phyloP scores from a whole-genome alignment of 106 monocot genomes.

The Allium fistulosum region DNA sequence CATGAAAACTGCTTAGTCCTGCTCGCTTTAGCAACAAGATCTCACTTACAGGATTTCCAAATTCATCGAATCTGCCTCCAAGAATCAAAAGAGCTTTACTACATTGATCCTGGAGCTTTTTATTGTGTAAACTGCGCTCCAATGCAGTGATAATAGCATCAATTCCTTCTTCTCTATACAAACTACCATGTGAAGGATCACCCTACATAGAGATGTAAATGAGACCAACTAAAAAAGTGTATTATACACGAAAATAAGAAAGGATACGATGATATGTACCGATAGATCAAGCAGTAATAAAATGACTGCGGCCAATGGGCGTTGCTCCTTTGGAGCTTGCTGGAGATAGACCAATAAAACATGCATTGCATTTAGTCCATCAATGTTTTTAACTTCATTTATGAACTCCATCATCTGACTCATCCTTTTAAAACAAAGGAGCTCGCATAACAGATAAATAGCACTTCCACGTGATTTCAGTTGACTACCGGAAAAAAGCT shows the following conservation, averaged over 20 bases:
- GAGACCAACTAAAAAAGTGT: conserved; percentile 3
- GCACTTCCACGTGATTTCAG: conserved; percentile 47
- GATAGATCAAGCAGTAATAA: conserved; percentile 69
- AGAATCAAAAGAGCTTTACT: conserved; percentile 55
- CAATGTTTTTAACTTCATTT: conserved; percentile 53
- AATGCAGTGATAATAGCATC: conserved; percentile 49
- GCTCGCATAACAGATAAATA: conserved; percentile 55
- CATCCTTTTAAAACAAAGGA: conserved; percentile 61
- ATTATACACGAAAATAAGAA: neutral
- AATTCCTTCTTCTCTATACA: conserved; percentile 74
- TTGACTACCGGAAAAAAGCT: conserved; percentile 61
- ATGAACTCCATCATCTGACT: conserved; percentile 46
- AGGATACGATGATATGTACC: conserved; percentile 23
- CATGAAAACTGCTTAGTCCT: conserved; percentile 38
- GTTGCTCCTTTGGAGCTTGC: conserved; percentile 69
- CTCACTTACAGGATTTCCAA: conserved; percentile 46
- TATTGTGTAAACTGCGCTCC: conserved; percentile 42
- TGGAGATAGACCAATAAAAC: conserved; percentile 76
- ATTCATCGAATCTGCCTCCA: conserved; percentile 48
- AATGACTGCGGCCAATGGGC: conserved; percentile 62
- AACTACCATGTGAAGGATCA: conserved; percentile 48
- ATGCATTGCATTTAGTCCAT: conserved; percentile 77
- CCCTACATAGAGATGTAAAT: conserved; percentile 37
- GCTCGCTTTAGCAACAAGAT: conserved; percentile 60
- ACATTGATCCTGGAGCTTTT: conserved; percentile 58